Conservation (phyloP, 1,284 basidiomycete genomes). For the Sphagnurus paluster region DNA sequence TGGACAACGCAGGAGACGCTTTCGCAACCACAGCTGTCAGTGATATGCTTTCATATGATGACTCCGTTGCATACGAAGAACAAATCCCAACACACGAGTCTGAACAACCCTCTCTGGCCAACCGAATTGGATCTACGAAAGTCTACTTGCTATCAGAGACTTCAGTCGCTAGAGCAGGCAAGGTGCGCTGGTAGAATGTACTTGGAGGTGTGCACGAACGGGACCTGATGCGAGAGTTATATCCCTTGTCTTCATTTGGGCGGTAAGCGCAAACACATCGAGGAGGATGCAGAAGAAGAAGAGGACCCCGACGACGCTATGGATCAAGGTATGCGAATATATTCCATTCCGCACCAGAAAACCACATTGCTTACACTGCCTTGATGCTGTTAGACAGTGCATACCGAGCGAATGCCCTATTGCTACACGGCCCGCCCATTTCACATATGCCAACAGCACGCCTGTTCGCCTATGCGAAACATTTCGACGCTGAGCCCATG, state of each 20-base stretch:
- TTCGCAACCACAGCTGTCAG: constrained; percentile 19
- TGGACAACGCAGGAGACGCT: constrained; percentile 30
- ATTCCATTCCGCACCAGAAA: not conserved
- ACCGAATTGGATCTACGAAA: constrained; percentile 64
- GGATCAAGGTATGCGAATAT: constrained; percentile 25
- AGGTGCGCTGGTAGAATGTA: constrained; percentile 63
- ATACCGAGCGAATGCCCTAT: constrained; percentile 65
- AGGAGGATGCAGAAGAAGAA: constrained; percentile 42
- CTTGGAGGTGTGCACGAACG: constrained; percentile 33
- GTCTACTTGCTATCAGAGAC: constrained; percentile 72
- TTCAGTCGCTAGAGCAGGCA: constrained; percentile 50
- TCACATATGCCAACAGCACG: constrained; percentile 66
- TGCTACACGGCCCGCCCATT: constrained; percentile 69
- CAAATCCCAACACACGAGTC: constrained; percentile 38
- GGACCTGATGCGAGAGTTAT: constrained; percentile 51
- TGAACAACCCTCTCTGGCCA: constrained; percentile 46
- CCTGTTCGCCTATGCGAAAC: constrained; percentile 75
- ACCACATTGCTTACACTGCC: not conserved
- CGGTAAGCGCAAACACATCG: constrained; percentile 58
- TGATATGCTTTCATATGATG: constrained; percentile 50
- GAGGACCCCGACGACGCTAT: constrained; percentile 38
- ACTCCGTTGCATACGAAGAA: constrained; percentile 50
- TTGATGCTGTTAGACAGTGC: constrained; percentile 31
- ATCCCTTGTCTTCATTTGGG: constrained; percentile 23
- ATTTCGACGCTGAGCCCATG: constrained; percentile 68